Evolutionary conservation across 768 basidiomycete species (phyloP).

Genomic region (Suillus discolor): DNA sequence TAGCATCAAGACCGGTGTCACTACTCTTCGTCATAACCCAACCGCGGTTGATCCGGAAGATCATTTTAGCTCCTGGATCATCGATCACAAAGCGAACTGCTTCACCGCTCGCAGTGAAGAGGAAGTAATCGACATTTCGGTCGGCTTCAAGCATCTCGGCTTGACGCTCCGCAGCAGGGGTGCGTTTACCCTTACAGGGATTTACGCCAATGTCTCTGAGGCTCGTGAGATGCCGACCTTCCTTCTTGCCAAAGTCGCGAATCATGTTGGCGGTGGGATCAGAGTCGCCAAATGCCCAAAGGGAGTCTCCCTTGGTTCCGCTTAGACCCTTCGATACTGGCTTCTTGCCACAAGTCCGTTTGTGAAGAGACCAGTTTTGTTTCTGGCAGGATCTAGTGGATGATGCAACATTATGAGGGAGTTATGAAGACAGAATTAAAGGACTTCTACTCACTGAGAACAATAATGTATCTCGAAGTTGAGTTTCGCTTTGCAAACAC

Average conservation of each 20-base stretch:
- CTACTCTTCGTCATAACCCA: slow-evolving; percentile 6
- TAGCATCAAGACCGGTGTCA: slow-evolving; percentile 7
- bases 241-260: neutral
- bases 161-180: slow-evolving; percentile 22
- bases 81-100: slow-evolving; percentile 17
- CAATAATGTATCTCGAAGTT: slow-evolving; percentile 23
- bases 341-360: slow-evolving; percentile 21
- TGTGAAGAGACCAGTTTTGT: slow-evolving; percentile 21
- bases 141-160: slow-evolving; percentile 20
- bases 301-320: slow-evolving; percentile 20
- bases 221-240: neutral
- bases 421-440: neutral
- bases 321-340: slow-evolving; percentile 20
- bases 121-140: slow-evolving; percentile 21
- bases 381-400: slow-evolving; percentile 20
- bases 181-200: slow-evolving; percentile 13
- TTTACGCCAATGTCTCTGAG: slow-evolving; percentile 17
- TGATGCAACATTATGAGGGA: neutral
- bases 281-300: slow-evolving; percentile 13
- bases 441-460: slow-evolving; percentile 12
- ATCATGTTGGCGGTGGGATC: slow-evolving; percentile 10
- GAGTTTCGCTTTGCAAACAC: slow-evolving; percentile 21
- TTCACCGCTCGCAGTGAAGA: slow-evolving; percentile 20
- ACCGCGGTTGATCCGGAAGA: slow-evolving; percentile 17
- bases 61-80: slow-evolving; percentile 15